These are phyloP conservation scores for Ophiocordyceps unilateralis DNA, from an alignment of 2,329 filamentous ascomycete species.

Conservation along the genomic window DNA sequence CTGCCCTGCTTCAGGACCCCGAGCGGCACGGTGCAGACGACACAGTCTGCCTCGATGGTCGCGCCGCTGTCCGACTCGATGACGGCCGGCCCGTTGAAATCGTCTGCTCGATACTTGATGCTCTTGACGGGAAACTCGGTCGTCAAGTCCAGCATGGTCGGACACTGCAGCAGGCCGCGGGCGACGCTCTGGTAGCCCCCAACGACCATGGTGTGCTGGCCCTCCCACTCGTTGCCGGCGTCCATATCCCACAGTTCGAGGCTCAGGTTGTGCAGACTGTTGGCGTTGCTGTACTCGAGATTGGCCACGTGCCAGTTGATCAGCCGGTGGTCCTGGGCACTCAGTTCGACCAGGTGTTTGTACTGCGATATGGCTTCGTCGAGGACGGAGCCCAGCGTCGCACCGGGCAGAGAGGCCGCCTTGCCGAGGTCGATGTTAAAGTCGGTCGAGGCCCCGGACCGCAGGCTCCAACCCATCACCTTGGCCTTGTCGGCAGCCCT, in stretches of 20 bases:
- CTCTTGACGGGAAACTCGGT: slow-evolving; percentile 56
- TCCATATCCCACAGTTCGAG: slow-evolving; percentile 92
- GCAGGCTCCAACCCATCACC: slow-evolving; percentile 68
- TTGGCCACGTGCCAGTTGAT: slow-evolving; percentile 99
- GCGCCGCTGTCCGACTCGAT: slow-evolving; percentile 67
- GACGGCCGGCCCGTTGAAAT: slow-evolving; percentile 29
- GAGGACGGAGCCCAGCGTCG: slow-evolving; percentile 79
- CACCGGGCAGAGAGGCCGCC: slow-evolving; percentile 43
- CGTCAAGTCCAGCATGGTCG: slow-evolving; percentile 58
- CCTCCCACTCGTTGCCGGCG: slow-evolving; percentile 93
- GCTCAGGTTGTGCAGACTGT: slow-evolving; percentile 71
- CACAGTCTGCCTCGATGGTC: slow-evolving; percentile 63
- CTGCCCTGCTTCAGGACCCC: slow-evolving; percentile 76
- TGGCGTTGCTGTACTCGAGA: slow-evolving; percentile 91
- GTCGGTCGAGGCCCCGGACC: slow-evolving; percentile 41
- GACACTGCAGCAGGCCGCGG: slow-evolving; percentile 66
- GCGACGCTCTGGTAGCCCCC: slow-evolving; percentile 90
- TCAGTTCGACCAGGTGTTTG: slow-evolving; percentile 63
- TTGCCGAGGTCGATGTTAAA: slow-evolving; percentile 55
- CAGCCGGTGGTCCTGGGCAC: slow-evolving; percentile 71
- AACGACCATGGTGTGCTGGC: slow-evolving; percentile 79
- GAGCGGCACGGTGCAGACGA: slow-evolving; percentile 81
- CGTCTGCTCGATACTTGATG: slow-evolving; percentile 44
- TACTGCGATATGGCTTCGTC: slow-evolving; percentile 87
- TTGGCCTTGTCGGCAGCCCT: slow-evolving; percentile 64